Evolutionary conservation across 1,284 basidiomycete genomes (phyloP).

Genomic region (Apiotrichum gracile): DNA sequence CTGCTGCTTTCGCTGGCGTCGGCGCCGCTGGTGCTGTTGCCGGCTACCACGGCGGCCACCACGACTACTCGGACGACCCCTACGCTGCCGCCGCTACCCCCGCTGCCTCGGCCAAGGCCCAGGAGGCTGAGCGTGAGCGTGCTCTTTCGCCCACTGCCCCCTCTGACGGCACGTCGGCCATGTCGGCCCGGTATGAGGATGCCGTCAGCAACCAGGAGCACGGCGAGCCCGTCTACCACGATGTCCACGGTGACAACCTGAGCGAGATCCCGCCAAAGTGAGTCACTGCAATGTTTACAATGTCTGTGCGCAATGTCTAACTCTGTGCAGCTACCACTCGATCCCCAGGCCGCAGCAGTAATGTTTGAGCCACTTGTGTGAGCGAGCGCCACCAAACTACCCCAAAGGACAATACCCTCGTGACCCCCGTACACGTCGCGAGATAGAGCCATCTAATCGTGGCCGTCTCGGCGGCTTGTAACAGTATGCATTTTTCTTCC

Average conservation of each 20-base stretch:
- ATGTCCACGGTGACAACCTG: constrained; percentile 22
- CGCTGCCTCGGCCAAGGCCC: constrained; percentile 34
- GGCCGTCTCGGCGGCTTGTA: neutral
- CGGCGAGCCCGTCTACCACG: constrained; percentile 7
- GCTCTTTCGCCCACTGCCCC: constrained; percentile 2
- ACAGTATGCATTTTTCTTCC: neutral
- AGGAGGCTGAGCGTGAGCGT: constrained; percentile 28
- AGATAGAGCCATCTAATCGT: neutral
- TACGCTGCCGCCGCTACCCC: constrained; percentile 10
- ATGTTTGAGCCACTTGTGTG: neutral
- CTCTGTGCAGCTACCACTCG: constrained; percentile 18
- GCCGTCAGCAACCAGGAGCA: neutral
- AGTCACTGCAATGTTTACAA: no score
- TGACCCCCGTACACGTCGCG: neutral
- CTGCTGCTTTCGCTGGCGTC: constrained; percentile 21
- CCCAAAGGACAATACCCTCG: neutral
- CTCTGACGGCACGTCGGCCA: neutral
- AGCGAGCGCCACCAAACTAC: neutral
- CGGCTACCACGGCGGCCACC: constrained; percentile 1
- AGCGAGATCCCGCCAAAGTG: constrained; percentile 42
- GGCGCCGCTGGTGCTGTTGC: constrained; percentile 15
- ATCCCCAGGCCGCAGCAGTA: constrained; percentile 8
- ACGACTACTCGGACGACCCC: constrained; percentile 16
- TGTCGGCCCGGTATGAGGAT: neutral
- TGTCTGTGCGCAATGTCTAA: neutral